Evolutionary conservation across 352 stramenopile species (phyloP), one percentile per base, ranked within the genome.

Genomic region (Phytophthora brassicae): DNA sequence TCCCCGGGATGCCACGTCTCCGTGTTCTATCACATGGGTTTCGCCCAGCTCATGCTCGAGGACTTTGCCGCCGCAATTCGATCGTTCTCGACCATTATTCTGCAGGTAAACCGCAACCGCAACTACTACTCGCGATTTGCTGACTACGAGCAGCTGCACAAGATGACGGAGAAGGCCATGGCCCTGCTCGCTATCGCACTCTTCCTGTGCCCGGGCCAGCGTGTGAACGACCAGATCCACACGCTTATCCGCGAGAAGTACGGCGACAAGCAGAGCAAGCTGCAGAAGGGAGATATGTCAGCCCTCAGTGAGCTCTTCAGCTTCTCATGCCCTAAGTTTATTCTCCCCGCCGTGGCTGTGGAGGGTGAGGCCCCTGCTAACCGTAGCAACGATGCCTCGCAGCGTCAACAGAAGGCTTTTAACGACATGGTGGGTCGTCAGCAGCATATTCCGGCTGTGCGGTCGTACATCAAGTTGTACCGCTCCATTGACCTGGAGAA

Each of bases 381-480:
- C 74, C 71, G 76, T 48, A 82, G 74, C 56, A 31, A 56, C n/a
- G 84, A 92, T 57, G 83, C 80, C 41, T 78, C 77, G 65, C 68
- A 90, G 62, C 72, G 88, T 16, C 86, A 96, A 68, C 77, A 90
- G 56, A 83, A 85, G 59, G 70, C 91, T 24, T 98, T 99, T 59
- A 79, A 90, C 44, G 82, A 93, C 35, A 91, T 98, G 75, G 93
- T 98, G 42, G 60, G 72, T 28, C 75, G 83, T 38, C 89, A 98
- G 69, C 72, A 88, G 56, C 84, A 88, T 50, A 84, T 98, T 50
- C 80, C 89, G 41, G 94, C 93, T 62, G 82, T 99, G 45, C 78
- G 94, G 52, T 98, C 90, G 46, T 98, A 98, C 81, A 84, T 99
- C 66, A 98, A 97, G 66, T 78, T 99, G 6, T 99, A 99, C 79